Conservation (phyloP, 2,329 filamentous ascomycete species). For the Penicillium italicum region DNA sequence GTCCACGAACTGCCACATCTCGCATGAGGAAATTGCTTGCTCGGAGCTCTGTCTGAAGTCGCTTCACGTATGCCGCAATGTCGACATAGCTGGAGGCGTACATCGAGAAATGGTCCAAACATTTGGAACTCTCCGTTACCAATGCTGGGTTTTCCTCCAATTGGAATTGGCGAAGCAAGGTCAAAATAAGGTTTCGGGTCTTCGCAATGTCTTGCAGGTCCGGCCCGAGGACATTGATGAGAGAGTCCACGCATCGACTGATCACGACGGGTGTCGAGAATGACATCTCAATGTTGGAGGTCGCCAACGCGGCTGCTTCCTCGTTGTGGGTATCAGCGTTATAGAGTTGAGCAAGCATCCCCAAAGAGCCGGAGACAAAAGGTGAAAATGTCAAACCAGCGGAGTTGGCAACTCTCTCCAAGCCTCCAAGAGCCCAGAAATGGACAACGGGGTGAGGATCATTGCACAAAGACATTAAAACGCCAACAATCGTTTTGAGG, state of each 20-base stretch:
- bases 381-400: constrained; percentile 87
- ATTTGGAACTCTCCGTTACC: constrained; percentile 72
- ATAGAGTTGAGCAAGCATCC: constrained; percentile 91
- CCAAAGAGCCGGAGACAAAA: constrained; percentile 84
- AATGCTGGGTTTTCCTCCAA: constrained; percentile 68
- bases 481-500: constrained; percentile 93
- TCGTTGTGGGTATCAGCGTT: constrained; percentile 86
- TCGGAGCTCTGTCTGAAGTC: constrained; percentile 72
- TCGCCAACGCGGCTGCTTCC: constrained; percentile 72
- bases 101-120: constrained; percentile 84
- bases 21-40: constrained; percentile 66
- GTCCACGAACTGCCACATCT: constrained; percentile 77
- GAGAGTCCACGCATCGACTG: constrained; percentile 84
- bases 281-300: constrained; percentile 86
- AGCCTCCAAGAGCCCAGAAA: constrained; percentile 89
- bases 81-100: constrained; percentile 88
- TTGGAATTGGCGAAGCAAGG: constrained; percentile 77
- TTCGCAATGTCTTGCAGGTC: constrained; percentile 91
- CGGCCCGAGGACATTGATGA: constrained; percentile 92
- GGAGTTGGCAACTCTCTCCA: constrained; percentile 83
- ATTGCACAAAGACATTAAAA: constrained; percentile 95
- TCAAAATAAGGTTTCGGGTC: constrained; percentile 87
- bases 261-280: constrained; percentile 78
- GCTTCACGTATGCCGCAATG: constrained; percentile 76
- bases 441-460: constrained; percentile 94